These are phyloP conservation scores for Prunus davidiana DNA, from an alignment of 306 rosid genomes.

Conservation along the genomic window DNA sequence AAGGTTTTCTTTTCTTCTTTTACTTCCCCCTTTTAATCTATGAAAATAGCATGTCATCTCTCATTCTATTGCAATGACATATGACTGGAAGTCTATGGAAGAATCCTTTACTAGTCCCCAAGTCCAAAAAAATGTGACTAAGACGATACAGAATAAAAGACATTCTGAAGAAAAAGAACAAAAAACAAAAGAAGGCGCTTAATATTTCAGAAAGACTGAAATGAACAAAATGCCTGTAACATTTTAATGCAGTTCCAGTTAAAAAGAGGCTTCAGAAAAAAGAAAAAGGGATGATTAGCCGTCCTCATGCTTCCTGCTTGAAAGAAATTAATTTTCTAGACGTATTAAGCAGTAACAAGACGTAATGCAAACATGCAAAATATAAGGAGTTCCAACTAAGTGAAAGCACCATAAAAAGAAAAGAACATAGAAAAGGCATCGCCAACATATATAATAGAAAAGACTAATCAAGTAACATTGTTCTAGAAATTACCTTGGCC, in stretches of 20 bases:
- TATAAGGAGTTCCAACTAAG: background rate
- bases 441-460: conserved; percentile 23
- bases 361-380: background rate
- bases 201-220: background rate
- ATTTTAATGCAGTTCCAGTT: background rate
- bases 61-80: background rate
- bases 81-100: background rate
- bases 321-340: background rate
- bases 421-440: background rate
- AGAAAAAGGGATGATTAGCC: background rate
- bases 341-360: background rate
- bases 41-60: background rate
- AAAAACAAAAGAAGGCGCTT: background rate
- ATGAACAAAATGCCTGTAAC: background rate
- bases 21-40: background rate
- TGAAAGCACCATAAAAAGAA: background rate
- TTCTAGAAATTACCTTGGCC: conserved; percentile 59
- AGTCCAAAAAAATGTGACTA: background rate
- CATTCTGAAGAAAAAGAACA: background rate
- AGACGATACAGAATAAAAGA: background rate
- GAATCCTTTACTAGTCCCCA: background rate
- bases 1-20: background rate
- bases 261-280: background rate
- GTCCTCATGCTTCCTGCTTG: background rate
- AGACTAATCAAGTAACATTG: conserved; percentile 2